phyloP scores from a whole-genome alignment of 805 yeast species.

The Schizosaccharomyces pombe region DNA sequence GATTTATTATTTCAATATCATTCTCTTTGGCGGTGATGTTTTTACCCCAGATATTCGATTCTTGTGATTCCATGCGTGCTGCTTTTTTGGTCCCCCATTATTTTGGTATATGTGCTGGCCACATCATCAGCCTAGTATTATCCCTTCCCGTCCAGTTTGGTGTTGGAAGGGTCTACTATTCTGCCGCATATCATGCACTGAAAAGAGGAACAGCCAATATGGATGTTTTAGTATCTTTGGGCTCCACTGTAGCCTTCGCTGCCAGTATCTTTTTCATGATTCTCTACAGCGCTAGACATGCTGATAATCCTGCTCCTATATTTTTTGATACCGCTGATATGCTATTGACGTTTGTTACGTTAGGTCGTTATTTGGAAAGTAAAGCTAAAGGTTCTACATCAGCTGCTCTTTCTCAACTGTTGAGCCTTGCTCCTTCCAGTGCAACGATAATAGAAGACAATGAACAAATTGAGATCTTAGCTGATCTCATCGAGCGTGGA shows the following conservation, averaged over 20 bases:
- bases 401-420: conserved; percentile 55
- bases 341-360: conserved; percentile 59
- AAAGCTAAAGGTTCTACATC: conserved; percentile 87
- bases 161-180: conserved; percentile 46
- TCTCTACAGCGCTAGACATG: conserved; percentile 16
- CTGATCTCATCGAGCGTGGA: conserved; percentile 47
- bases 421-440: conserved; percentile 56
- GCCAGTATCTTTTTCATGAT: conserved; percentile 26
- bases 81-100: conserved; percentile 16
- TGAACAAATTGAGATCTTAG: conserved; percentile 19
- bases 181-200: conserved; percentile 39
- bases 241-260: conserved; percentile 76
- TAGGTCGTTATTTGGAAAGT: conserved; percentile 82
- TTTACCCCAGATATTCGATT: conserved; percentile 9
- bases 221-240: conserved; percentile 73
- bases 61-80: background rate
- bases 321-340: conserved; percentile 65
- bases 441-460: conserved; percentile 37
- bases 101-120: conserved; percentile 43
- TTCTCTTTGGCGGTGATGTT: conserved; percentile 40
- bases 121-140: conserved; percentile 33
- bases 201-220: conserved; percentile 56
- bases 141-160: conserved; percentile 38
- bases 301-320: conserved; percentile 32
- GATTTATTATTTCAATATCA: conserved; percentile 27